Conservation (phyloP, 2,329 filamentous ascomycete species). For the Fusarium circinatum region DNA sequence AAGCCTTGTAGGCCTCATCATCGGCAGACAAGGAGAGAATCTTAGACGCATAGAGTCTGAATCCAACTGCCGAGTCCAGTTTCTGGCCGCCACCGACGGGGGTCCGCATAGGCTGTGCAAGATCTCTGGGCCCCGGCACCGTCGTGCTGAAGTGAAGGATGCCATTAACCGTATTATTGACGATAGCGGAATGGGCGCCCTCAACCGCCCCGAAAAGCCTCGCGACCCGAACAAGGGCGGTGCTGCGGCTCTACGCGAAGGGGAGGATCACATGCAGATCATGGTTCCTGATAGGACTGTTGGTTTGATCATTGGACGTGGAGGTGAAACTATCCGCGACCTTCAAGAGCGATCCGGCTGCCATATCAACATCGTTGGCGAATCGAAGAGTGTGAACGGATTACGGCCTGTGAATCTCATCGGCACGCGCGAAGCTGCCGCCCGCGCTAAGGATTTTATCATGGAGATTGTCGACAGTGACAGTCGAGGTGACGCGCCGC, state of each 20-base stretch:
- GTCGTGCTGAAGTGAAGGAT: constrained; percentile 80
- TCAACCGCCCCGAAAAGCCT: constrained; percentile 57
- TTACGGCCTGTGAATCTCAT: constrained; percentile 91
- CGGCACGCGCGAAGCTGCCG: constrained; percentile 78
- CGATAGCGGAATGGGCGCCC: constrained; percentile 69
- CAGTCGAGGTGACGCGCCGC: constrained; percentile 66
- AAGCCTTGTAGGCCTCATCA: constrained; percentile 87
- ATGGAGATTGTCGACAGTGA: constrained; percentile 96
- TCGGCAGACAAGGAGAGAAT: constrained; percentile 90
- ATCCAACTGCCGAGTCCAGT: constrained; percentile 86
- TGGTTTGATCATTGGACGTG: constrained; percentile 91
- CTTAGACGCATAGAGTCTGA: constrained; percentile 85
- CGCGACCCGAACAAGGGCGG: constrained; percentile 53
- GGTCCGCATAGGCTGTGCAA: constrained; percentile 84
- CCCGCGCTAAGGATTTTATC: constrained; percentile 85
- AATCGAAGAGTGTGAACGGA: constrained; percentile 92
- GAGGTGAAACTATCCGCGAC: constrained; percentile 91
- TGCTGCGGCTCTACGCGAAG: constrained; percentile 71
- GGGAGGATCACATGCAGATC: constrained; percentile 88
- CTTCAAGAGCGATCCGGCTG: constrained; percentile 92
- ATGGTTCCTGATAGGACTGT: constrained; percentile 96
- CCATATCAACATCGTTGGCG: constrained; percentile 93
- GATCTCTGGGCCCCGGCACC: constrained; percentile 78
- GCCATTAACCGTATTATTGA: constrained; percentile 91
- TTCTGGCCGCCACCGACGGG: constrained; percentile 79